Conservation (phyloP, 306 rosid species). For the Vachellia collinsii region DNA sequence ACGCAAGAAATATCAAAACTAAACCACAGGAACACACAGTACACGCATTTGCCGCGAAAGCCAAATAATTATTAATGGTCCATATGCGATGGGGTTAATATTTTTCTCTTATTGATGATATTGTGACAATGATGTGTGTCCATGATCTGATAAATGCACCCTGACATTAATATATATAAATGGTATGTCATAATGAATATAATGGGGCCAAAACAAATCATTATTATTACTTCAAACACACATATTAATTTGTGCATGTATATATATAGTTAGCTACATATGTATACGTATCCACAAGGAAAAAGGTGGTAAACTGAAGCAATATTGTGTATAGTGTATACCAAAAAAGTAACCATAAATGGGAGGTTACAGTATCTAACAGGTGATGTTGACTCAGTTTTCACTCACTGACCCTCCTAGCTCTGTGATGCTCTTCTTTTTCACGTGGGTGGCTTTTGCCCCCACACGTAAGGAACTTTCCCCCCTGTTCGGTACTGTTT, state of each 20-base stretch:
- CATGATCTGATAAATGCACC: background rate
- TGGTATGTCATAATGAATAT: background rate
- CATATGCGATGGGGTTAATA: background rate
- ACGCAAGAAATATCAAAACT: background rate
- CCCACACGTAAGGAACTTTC: background rate
- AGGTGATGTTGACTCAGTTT: background rate
- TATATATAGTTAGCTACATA: background rate
- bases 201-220: background rate
- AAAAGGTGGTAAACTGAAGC: background rate
- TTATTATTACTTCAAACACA: background rate
- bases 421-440: background rate
- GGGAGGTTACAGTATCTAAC: background rate
- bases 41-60: background rate
- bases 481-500: too few species aligned
- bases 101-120: background rate
- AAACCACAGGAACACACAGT: background rate
- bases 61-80: background rate
- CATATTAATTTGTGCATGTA: background rate
- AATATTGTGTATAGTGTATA: background rate
- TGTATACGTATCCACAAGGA: background rate
- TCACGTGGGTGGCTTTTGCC: constrained; percentile 17
- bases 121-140: background rate
- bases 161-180: background rate
- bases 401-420: background rate
- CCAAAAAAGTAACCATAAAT: background rate